phyloP scores from a whole-genome alignment of 2,329 filamentous ascomycete species.

The Sordariomycetes sp. region DNA sequence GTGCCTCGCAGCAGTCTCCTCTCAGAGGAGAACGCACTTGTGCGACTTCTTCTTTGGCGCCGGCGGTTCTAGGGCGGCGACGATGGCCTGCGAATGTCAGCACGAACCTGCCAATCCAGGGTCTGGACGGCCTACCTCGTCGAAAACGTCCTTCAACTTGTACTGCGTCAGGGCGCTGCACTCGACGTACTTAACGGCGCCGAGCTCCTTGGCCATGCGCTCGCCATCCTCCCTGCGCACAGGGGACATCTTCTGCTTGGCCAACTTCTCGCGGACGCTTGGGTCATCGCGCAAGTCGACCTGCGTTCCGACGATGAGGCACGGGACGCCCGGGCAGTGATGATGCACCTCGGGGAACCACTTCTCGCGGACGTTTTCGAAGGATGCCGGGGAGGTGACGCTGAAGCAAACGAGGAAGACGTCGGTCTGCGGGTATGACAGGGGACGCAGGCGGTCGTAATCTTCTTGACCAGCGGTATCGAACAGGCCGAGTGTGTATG shows the following conservation, averaged over 20 bases:
- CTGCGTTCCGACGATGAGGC: conserved; percentile 95
- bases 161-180: conserved; percentile 97
- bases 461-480: conserved; percentile 99
- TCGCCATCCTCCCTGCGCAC: conserved; percentile 91
- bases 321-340: conserved; percentile 95
- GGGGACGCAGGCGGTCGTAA: conserved; percentile 92
- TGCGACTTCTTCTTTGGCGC: conserved; percentile 67
- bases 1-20: too few species aligned
- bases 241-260: conserved; percentile 92
- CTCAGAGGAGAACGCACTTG: conserved; percentile 62
- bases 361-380: conserved; percentile 98
- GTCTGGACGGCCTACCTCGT: conserved; percentile 62
- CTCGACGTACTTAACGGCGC: conserved; percentile 97
- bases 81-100: conserved; percentile 61
- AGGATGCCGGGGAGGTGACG: conserved; percentile 92
- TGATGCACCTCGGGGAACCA: conserved; percentile 99
- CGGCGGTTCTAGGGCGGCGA: conserved; percentile 86
- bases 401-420: conserved; percentile 99
- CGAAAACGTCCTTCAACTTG: conserved; percentile 98
- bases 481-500: conserved; percentile 93
- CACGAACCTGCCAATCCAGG: conserved; percentile 14
- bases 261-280: conserved; percentile 79
- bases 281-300: conserved; percentile 89
- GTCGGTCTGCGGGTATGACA: conserved; percentile 97
- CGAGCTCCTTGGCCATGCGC: conserved; percentile 93